Base-by-base conservation (phyloP, 1,139 yeast species). In the Magnusiomyces clavatus region DNA sequence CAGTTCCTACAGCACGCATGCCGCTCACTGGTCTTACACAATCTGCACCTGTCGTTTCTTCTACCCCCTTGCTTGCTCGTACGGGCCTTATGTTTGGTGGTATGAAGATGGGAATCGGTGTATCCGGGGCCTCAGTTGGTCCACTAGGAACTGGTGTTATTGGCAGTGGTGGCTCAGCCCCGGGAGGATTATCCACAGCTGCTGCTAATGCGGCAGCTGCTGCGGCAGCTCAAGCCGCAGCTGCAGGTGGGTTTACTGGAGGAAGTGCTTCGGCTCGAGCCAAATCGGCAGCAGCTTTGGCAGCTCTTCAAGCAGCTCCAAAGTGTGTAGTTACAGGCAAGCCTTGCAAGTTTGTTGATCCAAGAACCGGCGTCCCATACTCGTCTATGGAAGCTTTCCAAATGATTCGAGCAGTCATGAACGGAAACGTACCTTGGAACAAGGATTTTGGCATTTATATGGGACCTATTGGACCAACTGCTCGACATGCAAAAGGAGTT, bases 291-390 rank as follows among this genome's bases (percentile, higher is more conserved):
- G 55, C 55, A 3, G 55, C 55, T 12, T 41, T 52, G 29, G 50
- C 51, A 17, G 55, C 55, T 8, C 46, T 48, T 34, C 51, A 52
- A 12, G 46, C 48, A 6, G 51, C 51, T 10, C 55, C 55, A n/a
- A 53, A 75, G 54, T 90, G 97, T 70, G 76, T 86, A 45, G 80
- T 88, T 46, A 81, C 89, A 2, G 95, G 95, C 13, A 77, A 78
- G 46, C 84, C 83, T 52, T 95, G 94, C 39, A 78, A 81, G 63
- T 90, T 87, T 67, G 83, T 86, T 59, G 97, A 90, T 70, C 97
- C 97, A 0, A 77, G 80, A 44, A 81, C 85, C 40, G 95, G 63
- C 47, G 78, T 89, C 50, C 95, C 96, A 1, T 90, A 90, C 67
- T 78, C 85, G 51, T 83, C 84, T 55, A 87, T 87, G 58, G 94